Percentiles rank a stretch among this genome's conserved stretches.
Conservation (phyloP, 2,329 filamentous ascomycete genomes). For the Aspergillus puulaauensis region DNA sequence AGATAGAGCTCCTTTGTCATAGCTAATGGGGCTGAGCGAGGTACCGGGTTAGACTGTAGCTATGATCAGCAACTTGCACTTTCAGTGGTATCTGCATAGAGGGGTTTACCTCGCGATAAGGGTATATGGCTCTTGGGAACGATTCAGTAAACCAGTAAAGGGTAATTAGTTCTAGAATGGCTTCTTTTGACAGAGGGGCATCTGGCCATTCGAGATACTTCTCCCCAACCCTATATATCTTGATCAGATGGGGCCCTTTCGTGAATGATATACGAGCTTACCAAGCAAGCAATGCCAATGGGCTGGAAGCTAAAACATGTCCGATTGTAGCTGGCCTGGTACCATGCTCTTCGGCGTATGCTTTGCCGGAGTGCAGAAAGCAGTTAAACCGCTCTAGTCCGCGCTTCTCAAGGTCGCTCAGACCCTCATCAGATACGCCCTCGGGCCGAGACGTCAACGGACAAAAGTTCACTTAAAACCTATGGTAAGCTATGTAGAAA, state of each 20-base stretch:
- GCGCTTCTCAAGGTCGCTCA: slow-evolving; percentile 27
- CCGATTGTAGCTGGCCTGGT: slow-evolving; percentile 36
- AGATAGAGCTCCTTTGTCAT: slow-evolving; percentile 25
- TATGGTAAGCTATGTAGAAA: not conserved
- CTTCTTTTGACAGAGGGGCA: slow-evolving; percentile 26
- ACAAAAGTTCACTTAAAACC: slow-evolving; percentile 28
- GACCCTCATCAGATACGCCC: slow-evolving; percentile 20
- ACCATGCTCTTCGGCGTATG: slow-evolving; percentile 31
- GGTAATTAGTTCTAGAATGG: slow-evolving; percentile 36
- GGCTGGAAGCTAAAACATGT: slow-evolving; percentile 31
- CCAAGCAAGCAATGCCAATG: slow-evolving; percentile 34
- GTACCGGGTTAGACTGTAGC: slow-evolving; percentile 7
- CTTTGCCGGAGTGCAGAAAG: slow-evolving; percentile 22
- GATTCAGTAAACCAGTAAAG: slow-evolving; percentile 42
- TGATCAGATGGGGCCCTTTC: not conserved
- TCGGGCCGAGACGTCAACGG: slow-evolving; percentile 23
- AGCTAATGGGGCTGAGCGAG: not conserved
- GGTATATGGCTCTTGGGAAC: slow-evolving; percentile 35
- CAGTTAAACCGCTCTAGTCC: slow-evolving; percentile 25
- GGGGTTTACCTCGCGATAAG: slow-evolving; percentile 31
- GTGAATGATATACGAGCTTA: slow-evolving; percentile 8
- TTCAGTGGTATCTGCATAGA: not conserved
- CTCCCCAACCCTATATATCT: slow-evolving; percentile 38
- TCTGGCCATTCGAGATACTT: slow-evolving; percentile 42
- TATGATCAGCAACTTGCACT: not conserved